phyloP scores from a whole-genome alignment of 208 protist species.

The Leishmania major region DNA sequence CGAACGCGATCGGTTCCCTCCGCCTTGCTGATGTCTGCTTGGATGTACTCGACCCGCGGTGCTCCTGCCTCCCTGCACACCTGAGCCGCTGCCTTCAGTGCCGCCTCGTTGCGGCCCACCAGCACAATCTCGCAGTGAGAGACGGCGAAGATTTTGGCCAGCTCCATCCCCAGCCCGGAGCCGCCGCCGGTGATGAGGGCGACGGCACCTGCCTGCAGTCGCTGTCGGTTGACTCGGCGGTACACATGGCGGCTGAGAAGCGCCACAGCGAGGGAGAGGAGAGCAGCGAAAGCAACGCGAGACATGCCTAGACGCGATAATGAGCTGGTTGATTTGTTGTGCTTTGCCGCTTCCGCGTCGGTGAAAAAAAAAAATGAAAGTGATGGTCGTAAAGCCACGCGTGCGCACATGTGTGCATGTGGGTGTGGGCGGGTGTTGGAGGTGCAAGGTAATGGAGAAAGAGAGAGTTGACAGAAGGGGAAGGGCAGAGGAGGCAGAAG shows the following conservation, averaged over 20 bases:
- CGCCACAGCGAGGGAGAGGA: slow-evolving; percentile 32
- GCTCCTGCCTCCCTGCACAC: slow-evolving; percentile 52
- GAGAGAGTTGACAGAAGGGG: background rate
- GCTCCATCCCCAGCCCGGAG: slow-evolving; percentile 71
- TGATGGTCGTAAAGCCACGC: background rate
- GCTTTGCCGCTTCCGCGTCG: no score
- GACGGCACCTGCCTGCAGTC: slow-evolving; percentile 47
- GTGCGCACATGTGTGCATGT: background rate
- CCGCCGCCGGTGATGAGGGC: slow-evolving; percentile 84
- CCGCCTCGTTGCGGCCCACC: slow-evolving; percentile 63
- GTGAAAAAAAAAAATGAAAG: background rate
- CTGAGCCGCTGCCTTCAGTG: slow-evolving; percentile 39
- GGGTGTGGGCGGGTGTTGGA: background rate
- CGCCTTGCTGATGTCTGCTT: slow-evolving; percentile 60
- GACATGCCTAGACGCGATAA: slow-evolving; percentile 2
- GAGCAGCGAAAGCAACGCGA: slow-evolving; percentile 9
- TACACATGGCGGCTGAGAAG: slow-evolving; percentile 26
- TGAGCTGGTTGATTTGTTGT: background rate
- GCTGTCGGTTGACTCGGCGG: slow-evolving; percentile 21
- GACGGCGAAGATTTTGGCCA: slow-evolving; percentile 56
- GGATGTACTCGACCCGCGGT: slow-evolving; percentile 49
- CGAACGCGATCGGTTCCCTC: slow-evolving; percentile 45
- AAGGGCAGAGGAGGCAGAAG: background rate
- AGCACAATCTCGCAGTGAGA: slow-evolving; percentile 68
- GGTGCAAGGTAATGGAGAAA: background rate